Evolutionary conservation across 768 basidiomycete genomes (phyloP).

Genomic region (Amanita rimosa): DNA sequence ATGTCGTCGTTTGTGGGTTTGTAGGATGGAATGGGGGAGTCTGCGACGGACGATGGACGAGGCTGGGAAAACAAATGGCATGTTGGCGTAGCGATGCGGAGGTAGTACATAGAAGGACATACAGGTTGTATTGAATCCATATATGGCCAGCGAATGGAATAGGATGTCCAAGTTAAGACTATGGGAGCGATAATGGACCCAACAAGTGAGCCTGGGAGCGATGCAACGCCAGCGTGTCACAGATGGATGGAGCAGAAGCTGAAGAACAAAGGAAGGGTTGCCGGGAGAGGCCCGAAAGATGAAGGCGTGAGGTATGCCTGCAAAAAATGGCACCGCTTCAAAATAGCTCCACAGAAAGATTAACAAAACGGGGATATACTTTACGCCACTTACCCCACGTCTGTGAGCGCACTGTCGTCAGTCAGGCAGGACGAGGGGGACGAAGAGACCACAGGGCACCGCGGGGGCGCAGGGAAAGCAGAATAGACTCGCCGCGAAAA

Average conservation of each 20-base stretch:
- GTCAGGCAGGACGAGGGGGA: background rate
- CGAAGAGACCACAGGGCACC: background rate
- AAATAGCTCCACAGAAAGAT: conserved; percentile 9
- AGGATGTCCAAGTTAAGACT: background rate
- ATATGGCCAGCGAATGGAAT: background rate
- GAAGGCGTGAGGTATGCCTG: conserved; percentile 5
- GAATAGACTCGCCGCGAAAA: conserved; percentile 2
- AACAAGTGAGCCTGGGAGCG: background rate
- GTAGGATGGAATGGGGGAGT: conserved; percentile 8
- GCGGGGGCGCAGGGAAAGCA: background rate
- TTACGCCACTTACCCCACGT: conserved; percentile 6
- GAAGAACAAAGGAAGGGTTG: background rate
- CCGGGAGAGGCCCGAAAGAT: conserved; percentile 1
- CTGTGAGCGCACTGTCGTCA: background rate
- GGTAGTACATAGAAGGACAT: conserved; percentile 4
- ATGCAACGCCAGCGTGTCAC: conserved; percentile 5
- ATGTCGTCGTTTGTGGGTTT: conserved; percentile 72
- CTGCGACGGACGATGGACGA: conserved; percentile 2
- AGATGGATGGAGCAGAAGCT: background rate
- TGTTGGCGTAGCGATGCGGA: background rate
- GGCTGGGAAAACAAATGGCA: background rate
- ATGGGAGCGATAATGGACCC: conserved; percentile 1
- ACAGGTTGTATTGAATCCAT: conserved; percentile 5
- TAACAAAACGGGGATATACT: conserved; percentile 8
- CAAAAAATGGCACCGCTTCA: conserved; percentile 7